Conservation (phyloP, 768 basidiomycete genomes). For the Boletus sensibilis region DNA sequence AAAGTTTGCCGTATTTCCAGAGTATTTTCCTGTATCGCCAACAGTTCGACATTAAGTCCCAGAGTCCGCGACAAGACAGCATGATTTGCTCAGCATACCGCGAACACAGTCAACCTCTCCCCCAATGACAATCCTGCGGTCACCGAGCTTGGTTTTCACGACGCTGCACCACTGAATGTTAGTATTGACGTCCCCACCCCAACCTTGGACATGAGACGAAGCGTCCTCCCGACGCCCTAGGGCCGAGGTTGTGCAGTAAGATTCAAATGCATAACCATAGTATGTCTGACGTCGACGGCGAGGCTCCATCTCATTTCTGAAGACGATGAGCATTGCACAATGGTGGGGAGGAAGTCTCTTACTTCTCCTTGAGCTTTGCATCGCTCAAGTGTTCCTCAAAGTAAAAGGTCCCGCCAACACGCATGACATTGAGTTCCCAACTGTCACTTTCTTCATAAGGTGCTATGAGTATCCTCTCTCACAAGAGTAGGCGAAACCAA, state of each 20-base stretch:
- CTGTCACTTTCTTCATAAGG: slow-evolving; percentile 80
- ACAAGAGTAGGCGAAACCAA: slow-evolving; percentile 24
- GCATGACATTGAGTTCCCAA: slow-evolving; percentile 86
- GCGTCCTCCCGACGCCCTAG: slow-evolving; percentile 22
- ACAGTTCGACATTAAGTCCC: background rate
- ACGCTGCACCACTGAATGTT: slow-evolving; percentile 91
- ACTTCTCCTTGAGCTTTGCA: slow-evolving; percentile 64
- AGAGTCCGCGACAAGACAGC: background rate
- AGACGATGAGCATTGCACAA: slow-evolving; percentile 1
- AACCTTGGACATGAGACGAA: slow-evolving; percentile 43
- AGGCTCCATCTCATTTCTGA: slow-evolving; percentile 64
- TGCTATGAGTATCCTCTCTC: slow-evolving; percentile 72
- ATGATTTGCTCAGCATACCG: slow-evolving; percentile 42
- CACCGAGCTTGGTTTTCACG: slow-evolving; percentile 80
- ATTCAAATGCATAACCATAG: slow-evolving; percentile 88
- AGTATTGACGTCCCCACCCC: slow-evolving; percentile 82
- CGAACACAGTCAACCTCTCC: slow-evolving; percentile 91
- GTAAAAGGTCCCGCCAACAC: slow-evolving; percentile 64
- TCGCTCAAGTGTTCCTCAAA: slow-evolving; percentile 71
- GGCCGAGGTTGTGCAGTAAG: slow-evolving; percentile 65
- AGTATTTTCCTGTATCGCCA: slow-evolving; percentile 52
- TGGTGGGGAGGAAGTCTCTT: slow-evolving; percentile 18
- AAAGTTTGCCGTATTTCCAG: slow-evolving; percentile 62
- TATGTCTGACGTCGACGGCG: slow-evolving; percentile 67
- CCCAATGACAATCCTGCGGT: slow-evolving; percentile 71